Conservation (phyloP, 306 rosid genomes). For the Erythrophleum fordii region DNA sequence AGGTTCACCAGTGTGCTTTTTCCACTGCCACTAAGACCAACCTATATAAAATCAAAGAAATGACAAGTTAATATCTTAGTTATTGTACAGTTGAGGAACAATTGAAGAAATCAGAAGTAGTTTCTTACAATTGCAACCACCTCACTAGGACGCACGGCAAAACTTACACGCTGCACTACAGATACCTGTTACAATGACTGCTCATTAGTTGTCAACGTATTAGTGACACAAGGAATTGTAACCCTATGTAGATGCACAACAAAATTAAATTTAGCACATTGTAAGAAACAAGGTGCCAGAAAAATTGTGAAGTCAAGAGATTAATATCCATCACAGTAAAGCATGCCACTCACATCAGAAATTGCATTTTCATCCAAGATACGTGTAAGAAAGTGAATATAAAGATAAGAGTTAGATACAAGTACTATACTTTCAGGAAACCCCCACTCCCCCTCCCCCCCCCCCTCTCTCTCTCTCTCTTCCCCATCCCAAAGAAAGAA, state of each 20-base stretch:
- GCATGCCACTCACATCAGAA: conserved; percentile 1
- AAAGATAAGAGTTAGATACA: background rate
- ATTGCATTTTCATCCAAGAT: conserved; percentile 21
- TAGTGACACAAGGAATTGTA: conserved; percentile 27
- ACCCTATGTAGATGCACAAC: conserved; percentile 4
- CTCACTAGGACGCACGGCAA: conserved; percentile 75
- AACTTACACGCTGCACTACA: conserved; percentile 71
- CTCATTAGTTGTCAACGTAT: conserved; percentile 27
- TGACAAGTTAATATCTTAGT: conserved; percentile 33
- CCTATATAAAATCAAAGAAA: conserved; percentile 54
- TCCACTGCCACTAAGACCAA: conserved; percentile 98
- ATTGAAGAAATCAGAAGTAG: conserved; percentile 31
- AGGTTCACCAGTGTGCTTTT: conserved; percentile 97
- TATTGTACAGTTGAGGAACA: conserved; percentile 34
- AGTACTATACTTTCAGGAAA: background rate
- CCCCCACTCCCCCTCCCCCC: background rate
- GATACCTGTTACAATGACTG: conserved; percentile 62
- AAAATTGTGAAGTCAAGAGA: background rate
- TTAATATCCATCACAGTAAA: background rate
- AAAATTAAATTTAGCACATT: conserved; percentile 27
- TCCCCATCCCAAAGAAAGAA: background rate
- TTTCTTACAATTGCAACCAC: conserved; percentile 93
- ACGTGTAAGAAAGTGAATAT: background rate
- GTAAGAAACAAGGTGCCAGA: conserved; percentile 15
- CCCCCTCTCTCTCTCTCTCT: no score